These are phyloP conservation scores for Ormosia semicastrata DNA, from an alignment of 306 rosid genomes.

Conservation along the genomic window DNA sequence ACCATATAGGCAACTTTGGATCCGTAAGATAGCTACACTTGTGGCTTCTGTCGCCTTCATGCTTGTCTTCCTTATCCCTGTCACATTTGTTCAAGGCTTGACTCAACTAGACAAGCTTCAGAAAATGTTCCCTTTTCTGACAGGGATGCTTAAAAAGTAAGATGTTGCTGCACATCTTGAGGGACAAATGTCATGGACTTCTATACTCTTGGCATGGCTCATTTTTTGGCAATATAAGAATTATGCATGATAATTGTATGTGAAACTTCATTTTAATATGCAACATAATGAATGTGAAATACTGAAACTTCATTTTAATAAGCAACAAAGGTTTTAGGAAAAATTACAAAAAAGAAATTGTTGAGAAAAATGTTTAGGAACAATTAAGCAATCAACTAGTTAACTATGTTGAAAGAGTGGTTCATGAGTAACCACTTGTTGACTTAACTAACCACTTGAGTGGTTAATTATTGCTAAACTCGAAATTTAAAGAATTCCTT, in stretches of 20 bases:
- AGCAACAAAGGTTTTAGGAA: not conserved
- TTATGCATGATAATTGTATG: constrained; percentile 9
- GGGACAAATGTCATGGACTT: constrained; percentile 18
- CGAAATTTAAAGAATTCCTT: not conserved
- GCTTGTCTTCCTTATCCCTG: constrained; percentile 84
- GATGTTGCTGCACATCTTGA: constrained; percentile 19
- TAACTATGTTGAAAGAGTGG: constrained; percentile 2
- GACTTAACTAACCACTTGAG: constrained; percentile 2
- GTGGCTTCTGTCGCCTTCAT: constrained; percentile 73
- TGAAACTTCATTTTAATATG: constrained; percentile 10
- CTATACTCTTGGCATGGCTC: not conserved
- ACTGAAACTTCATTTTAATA: not conserved
- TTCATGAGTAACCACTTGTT: not conserved
- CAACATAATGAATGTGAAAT: not conserved
- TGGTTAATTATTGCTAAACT: not conserved
- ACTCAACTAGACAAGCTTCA: constrained; percentile 77
- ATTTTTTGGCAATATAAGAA: constrained; percentile 14
- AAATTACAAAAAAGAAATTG: not conserved
- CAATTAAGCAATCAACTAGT: not conserved
- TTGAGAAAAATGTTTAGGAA: constrained; percentile 1
- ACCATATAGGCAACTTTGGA: constrained; percentile 88
- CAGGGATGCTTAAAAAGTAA: constrained; percentile 67
- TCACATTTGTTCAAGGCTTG: constrained; percentile 85
- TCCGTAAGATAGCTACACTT: constrained; percentile 78
- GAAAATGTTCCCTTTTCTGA: constrained; percentile 67